Evolutionary conservation across 768 basidiomycete genomes (phyloP).

Genomic region (Phlebiopsis gigantea): DNA sequence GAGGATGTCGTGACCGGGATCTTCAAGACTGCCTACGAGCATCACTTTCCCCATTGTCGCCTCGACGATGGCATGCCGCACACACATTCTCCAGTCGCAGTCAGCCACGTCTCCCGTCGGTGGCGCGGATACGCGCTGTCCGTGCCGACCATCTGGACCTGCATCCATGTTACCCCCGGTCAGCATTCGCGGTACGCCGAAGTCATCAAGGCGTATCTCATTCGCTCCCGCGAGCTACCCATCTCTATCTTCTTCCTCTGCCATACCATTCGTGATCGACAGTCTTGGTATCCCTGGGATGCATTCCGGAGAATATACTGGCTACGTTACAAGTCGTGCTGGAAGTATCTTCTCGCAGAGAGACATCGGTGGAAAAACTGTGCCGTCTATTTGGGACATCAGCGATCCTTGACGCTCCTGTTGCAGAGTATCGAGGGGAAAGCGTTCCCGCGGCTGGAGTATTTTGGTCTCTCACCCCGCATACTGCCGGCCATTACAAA

Average conservation of each 20-base stretch:
- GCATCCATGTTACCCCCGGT: constrained; percentile 1
- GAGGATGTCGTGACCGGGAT: background rate
- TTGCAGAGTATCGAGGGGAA: background rate
- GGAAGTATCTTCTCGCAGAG: background rate
- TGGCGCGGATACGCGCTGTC: background rate
- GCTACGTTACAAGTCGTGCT: background rate
- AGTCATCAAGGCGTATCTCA: background rate
- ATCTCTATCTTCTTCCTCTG: constrained; percentile 1
- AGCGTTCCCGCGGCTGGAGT: background rate
- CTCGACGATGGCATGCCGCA: background rate
- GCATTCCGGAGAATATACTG: background rate
- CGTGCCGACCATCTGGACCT: constrained; percentile 1
- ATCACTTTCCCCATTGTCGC: constrained; percentile 4
- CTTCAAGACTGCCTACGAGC: background rate
- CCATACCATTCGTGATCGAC: background rate
- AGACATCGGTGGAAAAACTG: background rate
- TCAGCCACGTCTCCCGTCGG: constrained; percentile 7
- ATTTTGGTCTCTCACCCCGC: background rate
- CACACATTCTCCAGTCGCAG: background rate
- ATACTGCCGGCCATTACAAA: background rate
- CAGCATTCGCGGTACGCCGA: background rate
- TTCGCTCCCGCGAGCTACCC: background rate
- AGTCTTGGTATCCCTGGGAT: background rate
- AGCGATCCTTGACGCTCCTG: too few relatives aligned
- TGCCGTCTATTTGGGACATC: background rate